Evolutionary conservation across 495 filamentous ascomycete genomes (phyloP), one percentile per base, ranked within the genome.

Genomic region (Viridothelium virens): DNA sequence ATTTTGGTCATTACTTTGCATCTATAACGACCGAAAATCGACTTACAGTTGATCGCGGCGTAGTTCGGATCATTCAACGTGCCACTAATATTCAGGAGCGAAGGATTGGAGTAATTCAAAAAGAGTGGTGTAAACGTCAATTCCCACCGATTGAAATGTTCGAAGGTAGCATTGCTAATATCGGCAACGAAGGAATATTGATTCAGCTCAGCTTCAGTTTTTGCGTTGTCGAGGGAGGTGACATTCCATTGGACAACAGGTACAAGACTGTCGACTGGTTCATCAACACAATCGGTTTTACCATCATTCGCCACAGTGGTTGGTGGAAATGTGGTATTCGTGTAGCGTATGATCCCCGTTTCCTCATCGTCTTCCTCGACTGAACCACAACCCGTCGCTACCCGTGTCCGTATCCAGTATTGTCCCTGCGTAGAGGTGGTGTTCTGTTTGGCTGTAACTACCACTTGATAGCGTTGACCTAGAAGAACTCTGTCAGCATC

Each of bases 231-330:
- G n/a, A 68, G 69, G 1, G 16, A 34, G 14, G 41, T 63, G 1
- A 73, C 65, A 14, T 61, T 66, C 71, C 71, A 73, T 31, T 61
- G 33, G 10, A 73, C 63, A 4, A 68, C 41, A n/a, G 71, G 71
- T 1, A 44, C 33, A 16, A 69, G 41, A n/a, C 36, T 61, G 41
- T 18, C 39, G 41, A 63, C 12, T 6, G 63, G 63, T 63, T 69
- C 69, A 48, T 71, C 70, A 2, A 3, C 31, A 56, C 71, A 72
- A 31, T 36, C 69, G 59, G 64, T 39, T 16, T 61, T 61, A 31
- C 44, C 64, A 48, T 37, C 33, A 53, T 63, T 62, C 1, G 50
- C n/a, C 4, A 48, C 66, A 61, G 59, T 64, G 67, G 18, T 47
- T 25, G 63, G 38, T 16, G 41, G 25, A 11, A n/a, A 9, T 39